Conservation (phyloP, 1,139 yeast genomes). For the Candida pseudoviswanathii region DNA sequence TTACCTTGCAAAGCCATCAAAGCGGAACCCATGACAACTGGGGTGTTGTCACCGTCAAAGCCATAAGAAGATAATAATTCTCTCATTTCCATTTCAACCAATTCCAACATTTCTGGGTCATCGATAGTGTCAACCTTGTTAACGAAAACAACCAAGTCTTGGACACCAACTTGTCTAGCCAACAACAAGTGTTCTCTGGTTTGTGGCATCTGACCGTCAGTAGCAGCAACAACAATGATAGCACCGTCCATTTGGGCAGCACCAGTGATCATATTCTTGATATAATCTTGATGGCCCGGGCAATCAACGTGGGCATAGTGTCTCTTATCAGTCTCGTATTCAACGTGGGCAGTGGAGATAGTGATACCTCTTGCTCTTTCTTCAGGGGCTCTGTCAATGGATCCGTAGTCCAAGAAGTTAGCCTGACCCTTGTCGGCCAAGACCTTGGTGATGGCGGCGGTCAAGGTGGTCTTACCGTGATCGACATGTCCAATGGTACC, state of each 20-base stretch:
- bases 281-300: constrained; percentile 94
- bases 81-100: constrained; percentile 99
- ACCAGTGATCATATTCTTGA: constrained; percentile 99
- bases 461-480: constrained; percentile 97
- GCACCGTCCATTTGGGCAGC: constrained; percentile 99
- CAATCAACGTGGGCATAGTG: constrained; percentile 95
- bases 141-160: constrained; percentile 93
- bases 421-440: constrained; percentile 91
- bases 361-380: constrained; percentile 99
- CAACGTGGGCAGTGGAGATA: constrained; percentile 95
- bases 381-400: constrained; percentile 98
- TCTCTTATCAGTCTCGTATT: constrained; percentile 88
- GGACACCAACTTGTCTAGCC: constrained; percentile 99
- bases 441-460: constrained; percentile 98
- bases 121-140: constrained; percentile 97
- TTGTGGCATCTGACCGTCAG: constrained; percentile 99
- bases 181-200: constrained; percentile 97
- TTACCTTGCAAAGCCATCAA: constrained; percentile 90
- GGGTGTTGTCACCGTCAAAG: constrained; percentile 97
- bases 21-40: constrained; percentile 99
- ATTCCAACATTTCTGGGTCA: constrained; percentile 98
- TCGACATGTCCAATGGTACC: constrained; percentile 96
- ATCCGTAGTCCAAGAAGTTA: constrained; percentile 83
- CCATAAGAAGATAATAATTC: constrained; percentile 89
- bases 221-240: constrained; percentile 97